phyloP scores from a whole-genome alignment of 1,284 basidiomycete genomes.

The Papiliotrema fonsecae region DNA sequence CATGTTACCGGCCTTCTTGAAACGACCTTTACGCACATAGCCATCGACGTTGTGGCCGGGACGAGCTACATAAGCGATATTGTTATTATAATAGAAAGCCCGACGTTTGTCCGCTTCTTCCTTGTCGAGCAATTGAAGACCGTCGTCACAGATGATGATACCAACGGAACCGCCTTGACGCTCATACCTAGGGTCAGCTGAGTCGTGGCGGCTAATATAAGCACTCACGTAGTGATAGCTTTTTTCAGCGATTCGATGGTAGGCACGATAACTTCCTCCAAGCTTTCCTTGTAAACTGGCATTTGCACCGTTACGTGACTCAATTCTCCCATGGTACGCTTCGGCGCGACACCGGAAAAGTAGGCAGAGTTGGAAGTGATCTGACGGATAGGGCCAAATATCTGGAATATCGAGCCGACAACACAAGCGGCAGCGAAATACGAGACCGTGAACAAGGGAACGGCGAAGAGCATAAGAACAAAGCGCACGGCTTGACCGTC shows the following conservation, averaged over 20 bases:
- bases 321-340: constrained; percentile 50
- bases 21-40: constrained; percentile 76
- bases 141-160: constrained; percentile 55
- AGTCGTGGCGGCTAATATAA: neutral
- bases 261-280: constrained; percentile 53
- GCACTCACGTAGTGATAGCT: constrained; percentile 64
- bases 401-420: constrained; percentile 26
- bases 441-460: constrained; percentile 52
- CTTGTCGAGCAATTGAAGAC: constrained; percentile 58
- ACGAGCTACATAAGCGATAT: constrained; percentile 76
- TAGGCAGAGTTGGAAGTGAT: constrained; percentile 53
- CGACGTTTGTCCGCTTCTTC: constrained; percentile 63
- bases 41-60: constrained; percentile 65
- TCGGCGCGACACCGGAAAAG: constrained; percentile 52
- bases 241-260: constrained; percentile 75
- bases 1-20: constrained; percentile 92
- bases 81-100: constrained; percentile 71
- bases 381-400: constrained; percentile 54
- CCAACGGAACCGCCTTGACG: constrained; percentile 55
- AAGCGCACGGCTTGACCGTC: constrained; percentile 53
- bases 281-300: constrained; percentile 61
- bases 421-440: constrained; percentile 28
- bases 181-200: constrained; percentile 42
- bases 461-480: constrained; percentile 48
- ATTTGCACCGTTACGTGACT: constrained; percentile 58